phyloP scores from a whole-genome alignment of 169 alveolate species.

The Cryptosporidium sp. region DNA sequence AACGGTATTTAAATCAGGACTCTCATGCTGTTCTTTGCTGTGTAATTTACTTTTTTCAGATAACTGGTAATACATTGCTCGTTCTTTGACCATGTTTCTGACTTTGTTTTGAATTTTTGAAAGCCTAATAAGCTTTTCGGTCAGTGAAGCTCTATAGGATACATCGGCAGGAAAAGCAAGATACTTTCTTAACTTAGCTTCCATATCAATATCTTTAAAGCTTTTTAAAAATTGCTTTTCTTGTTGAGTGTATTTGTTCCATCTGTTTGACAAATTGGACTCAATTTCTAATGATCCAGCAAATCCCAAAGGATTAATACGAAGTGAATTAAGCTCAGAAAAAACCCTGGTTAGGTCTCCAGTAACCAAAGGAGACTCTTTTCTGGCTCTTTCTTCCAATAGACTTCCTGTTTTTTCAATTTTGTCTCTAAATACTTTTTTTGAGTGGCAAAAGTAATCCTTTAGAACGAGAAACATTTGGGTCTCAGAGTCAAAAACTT shows the following conservation, averaged over 20 bases:
- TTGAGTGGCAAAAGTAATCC: slow-evolving; percentile 39
- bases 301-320: slow-evolving; percentile 32
- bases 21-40: background rate
- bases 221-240: slow-evolving; percentile 5
- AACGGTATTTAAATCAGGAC: background rate
- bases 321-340: slow-evolving; percentile 41
- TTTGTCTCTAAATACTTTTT: slow-evolving; percentile 17
- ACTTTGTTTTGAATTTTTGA: slow-evolving; percentile 9
- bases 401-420: slow-evolving; percentile 10
- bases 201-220: background rate
- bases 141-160: slow-evolving; percentile 24
- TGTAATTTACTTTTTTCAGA: background rate
- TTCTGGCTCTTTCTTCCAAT: background rate
- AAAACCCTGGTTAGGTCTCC: slow-evolving; percentile 7
- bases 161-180: slow-evolving; percentile 58
- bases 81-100: slow-evolving; percentile 6
- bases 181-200: slow-evolving; percentile 3
- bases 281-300: slow-evolving; percentile 11
- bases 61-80: slow-evolving; percentile 13
- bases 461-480: slow-evolving; percentile 1
- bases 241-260: slow-evolving; percentile 13
- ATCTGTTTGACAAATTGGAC: background rate
- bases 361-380: background rate
- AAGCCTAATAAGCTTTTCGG: background rate
- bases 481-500: background rate